phyloP scores from a whole-genome alignment of 139 green algal species.

The Pleodorina starrii region DNA sequence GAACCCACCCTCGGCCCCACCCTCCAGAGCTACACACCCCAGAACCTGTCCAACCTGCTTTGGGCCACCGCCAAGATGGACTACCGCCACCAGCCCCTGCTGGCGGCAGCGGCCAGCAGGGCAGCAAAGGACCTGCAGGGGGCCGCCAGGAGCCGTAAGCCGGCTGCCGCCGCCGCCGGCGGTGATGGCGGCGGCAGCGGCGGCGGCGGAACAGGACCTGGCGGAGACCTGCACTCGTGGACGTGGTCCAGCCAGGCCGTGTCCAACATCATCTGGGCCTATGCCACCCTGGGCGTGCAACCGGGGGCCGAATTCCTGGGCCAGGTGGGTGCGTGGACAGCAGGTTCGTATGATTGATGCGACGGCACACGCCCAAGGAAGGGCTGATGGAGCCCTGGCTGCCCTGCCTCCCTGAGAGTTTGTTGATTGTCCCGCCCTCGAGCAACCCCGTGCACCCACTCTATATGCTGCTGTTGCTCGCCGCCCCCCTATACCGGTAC shows the following conservation, averaged over 20 bases:
- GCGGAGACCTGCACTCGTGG: too few relatives aligned
- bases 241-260: constrained; percentile 61
- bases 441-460: too few relatives aligned
- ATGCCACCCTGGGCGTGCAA: constrained; percentile 63
- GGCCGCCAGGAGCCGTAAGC: neutral
- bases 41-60: neutral
- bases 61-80: constrained; percentile 65
- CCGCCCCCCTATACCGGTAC: too few relatives aligned
- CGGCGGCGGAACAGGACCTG: neutral
- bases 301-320: constrained; percentile 4
- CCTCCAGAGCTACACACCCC: neutral
- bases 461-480: too few relatives aligned
- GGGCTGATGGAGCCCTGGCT: too few relatives aligned
- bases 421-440: too few relatives aligned
- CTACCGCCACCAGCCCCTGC: constrained; percentile 34
- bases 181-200: neutral
- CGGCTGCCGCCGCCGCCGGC: neutral
- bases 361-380: too few relatives aligned
- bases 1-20: too few relatives aligned
- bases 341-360: too few relatives aligned
- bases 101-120: neutral
- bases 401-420: too few relatives aligned
- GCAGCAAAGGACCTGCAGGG: constrained; percentile 15
- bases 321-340: neutral
- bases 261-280: constrained; percentile 71